Evolutionary conservation across 2,329 filamentous ascomycete species (phyloP).

Genomic region (Alternaria sp.): DNA sequence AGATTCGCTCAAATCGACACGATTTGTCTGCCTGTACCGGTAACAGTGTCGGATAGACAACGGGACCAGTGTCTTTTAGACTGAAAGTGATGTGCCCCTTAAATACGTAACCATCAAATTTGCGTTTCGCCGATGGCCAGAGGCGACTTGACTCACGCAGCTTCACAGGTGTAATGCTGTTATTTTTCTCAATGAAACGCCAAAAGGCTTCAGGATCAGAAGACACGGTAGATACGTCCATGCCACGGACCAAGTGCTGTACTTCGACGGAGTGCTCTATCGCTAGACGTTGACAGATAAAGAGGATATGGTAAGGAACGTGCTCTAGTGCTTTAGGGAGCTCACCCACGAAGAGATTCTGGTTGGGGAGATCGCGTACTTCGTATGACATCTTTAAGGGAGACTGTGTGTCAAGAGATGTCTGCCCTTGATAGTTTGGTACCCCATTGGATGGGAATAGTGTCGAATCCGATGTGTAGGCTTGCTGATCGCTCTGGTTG

Average conservation of each 20-base stretch:
- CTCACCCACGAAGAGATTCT: conserved; percentile 42
- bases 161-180: conserved; percentile 1
- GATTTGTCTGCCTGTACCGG: conserved; percentile 42
- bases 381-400: conserved; percentile 31
- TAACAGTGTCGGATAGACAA: conserved; percentile 39
- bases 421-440: not conserved
- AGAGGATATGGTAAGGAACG: conserved; percentile 44
- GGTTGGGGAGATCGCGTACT: conserved; percentile 38
- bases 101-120: conserved; percentile 45
- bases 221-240: conserved; percentile 15
- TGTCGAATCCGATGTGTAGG: not conserved
- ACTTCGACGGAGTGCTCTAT: conserved; percentile 22
- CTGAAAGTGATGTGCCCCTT: conserved; percentile 43
- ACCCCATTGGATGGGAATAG: too few relatives aligned
- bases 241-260: conserved; percentile 21
- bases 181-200: conserved; percentile 17
- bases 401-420: conserved; percentile 15
- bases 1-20: conserved; percentile 50
- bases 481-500: not conserved
- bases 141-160: conserved; percentile 26
- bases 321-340: conserved; percentile 11
- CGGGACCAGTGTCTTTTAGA: conserved; percentile 13
- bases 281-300: conserved; percentile 45
- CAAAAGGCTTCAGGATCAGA: conserved; percentile 34
- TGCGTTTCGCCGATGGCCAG: conserved; percentile 32